Conservation (phyloP, 2,329 filamentous ascomycete genomes). For the Trichophyton simii region DNA sequence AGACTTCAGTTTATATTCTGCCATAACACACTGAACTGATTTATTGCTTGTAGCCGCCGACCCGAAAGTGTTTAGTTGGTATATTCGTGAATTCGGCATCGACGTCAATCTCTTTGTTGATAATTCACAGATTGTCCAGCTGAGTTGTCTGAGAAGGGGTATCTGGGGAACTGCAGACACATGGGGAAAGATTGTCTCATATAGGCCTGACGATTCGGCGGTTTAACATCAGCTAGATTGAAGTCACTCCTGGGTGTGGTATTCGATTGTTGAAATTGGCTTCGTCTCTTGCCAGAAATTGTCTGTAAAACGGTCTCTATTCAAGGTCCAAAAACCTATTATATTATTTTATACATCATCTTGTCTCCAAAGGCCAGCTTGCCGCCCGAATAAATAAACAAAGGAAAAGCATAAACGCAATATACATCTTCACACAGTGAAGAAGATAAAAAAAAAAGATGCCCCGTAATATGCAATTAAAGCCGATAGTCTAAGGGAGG, state of each 20-base stretch:
- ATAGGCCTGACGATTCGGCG: conserved; percentile 16
- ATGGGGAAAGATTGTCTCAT: conserved; percentile 41
- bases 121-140: conserved; percentile 46
- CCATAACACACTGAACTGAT: not conserved
- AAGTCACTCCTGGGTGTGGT: not conserved
- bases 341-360: not conserved
- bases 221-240: not conserved
- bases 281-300: not conserved
- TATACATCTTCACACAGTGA: not conserved
- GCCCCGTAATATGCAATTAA: not conserved
- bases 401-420: not conserved
- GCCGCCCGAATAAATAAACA: not conserved
- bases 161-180: conserved; percentile 47
- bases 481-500: not conserved
- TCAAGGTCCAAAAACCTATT: not conserved
- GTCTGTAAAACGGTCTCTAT: not conserved
- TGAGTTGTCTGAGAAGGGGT: conserved; percentile 39
- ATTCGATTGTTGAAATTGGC: not conserved
- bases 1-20: not conserved
- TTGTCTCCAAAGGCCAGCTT: not conserved
- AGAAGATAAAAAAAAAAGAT: not conserved
- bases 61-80: conserved; percentile 45
- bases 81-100: conserved; percentile 44
- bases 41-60: conserved; percentile 32
- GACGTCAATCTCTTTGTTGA: conserved; percentile 48